Conservation (phyloP, 805 yeast genomes). For the Tetrapisispora phaffii region DNA sequence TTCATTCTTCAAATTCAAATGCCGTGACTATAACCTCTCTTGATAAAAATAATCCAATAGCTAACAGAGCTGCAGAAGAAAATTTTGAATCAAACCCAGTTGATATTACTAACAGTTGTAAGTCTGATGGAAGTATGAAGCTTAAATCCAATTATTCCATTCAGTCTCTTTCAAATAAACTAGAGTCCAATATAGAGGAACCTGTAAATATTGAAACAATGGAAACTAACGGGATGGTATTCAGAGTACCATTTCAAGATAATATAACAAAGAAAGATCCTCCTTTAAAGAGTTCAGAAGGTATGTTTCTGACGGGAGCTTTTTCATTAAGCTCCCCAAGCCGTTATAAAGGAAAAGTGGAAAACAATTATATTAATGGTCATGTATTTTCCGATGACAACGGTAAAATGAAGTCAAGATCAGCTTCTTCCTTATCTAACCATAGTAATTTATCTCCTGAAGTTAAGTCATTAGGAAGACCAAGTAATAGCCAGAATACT, state of each 20-base stretch:
- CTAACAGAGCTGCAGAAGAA: not conserved
- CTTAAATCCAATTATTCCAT: not conserved
- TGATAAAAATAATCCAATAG: not conserved
- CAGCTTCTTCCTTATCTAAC: not conserved
- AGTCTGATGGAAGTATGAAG: not conserved
- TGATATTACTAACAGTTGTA: not conserved
- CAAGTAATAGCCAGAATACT: not conserved
- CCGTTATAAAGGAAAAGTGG: not conserved
- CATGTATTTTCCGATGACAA: not conserved
- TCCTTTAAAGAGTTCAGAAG: not conserved
- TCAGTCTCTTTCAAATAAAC: not conserved
- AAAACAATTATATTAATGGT: not conserved
- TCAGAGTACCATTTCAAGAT: slow-evolving; percentile 66
- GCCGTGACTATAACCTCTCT: not conserved
- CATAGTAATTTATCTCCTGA: not conserved
- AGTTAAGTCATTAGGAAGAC: not conserved
- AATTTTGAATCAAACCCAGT: no score
- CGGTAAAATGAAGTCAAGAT: not conserved
- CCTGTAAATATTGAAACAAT: slow-evolving; percentile 13
- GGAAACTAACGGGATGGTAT: slow-evolving; percentile 32
- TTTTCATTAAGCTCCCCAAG: not conserved
- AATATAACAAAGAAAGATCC: not conserved
- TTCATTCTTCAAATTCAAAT: no score
- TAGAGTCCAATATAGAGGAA: not conserved
- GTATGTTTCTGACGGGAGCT: not conserved